Conservation (phyloP, 2,329 filamentous ascomycete genomes). For the Clonostachys rosea region DNA sequence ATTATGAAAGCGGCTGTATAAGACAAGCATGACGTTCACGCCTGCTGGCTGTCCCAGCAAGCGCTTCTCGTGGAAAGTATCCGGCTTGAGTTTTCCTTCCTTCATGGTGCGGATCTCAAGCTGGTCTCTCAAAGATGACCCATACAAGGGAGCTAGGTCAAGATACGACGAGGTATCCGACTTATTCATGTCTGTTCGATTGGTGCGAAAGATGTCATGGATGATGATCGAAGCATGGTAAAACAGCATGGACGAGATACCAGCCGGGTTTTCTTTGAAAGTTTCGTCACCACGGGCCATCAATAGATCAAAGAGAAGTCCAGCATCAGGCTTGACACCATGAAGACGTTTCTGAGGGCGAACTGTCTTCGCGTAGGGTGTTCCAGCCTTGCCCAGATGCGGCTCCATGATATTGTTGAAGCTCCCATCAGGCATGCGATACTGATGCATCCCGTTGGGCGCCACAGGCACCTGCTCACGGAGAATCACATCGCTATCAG, state of each 20-base stretch:
- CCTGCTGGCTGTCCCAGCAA: slow-evolving; percentile 64
- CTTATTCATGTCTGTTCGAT: slow-evolving; percentile 55
- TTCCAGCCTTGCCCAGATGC: slow-evolving; percentile 58
- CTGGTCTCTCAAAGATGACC: slow-evolving; percentile 60
- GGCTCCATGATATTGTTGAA: slow-evolving; percentile 57
- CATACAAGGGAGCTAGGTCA: slow-evolving; percentile 69
- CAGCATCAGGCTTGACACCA: slow-evolving; percentile 58
- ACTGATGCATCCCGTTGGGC: slow-evolving; percentile 27
- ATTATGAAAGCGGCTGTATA: slow-evolving; percentile 69
- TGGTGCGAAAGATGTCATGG: slow-evolving; percentile 31
- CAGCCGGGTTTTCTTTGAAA: slow-evolving; percentile 63
- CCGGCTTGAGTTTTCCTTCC: slow-evolving; percentile 66
- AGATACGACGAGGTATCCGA: slow-evolving; percentile 71
- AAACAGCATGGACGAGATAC: slow-evolving; percentile 72
- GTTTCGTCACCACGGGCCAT: slow-evolving; percentile 48
- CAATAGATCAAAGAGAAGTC: slow-evolving; percentile 62
- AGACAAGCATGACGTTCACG: slow-evolving; percentile 62
- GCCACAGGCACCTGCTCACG: slow-evolving; percentile 26
- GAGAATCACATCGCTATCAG: slow-evolving; percentile 25
- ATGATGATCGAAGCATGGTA: slow-evolving; percentile 64
- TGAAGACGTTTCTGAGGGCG: slow-evolving; percentile 50
- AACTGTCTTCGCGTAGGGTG: slow-evolving; percentile 67
- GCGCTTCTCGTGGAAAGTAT: slow-evolving; percentile 64
- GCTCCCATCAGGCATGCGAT: slow-evolving; percentile 29
- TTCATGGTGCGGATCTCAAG: slow-evolving; percentile 57